Conservation (phyloP, 1,284 basidiomycete species). For the Fomes fomentarius region DNA sequence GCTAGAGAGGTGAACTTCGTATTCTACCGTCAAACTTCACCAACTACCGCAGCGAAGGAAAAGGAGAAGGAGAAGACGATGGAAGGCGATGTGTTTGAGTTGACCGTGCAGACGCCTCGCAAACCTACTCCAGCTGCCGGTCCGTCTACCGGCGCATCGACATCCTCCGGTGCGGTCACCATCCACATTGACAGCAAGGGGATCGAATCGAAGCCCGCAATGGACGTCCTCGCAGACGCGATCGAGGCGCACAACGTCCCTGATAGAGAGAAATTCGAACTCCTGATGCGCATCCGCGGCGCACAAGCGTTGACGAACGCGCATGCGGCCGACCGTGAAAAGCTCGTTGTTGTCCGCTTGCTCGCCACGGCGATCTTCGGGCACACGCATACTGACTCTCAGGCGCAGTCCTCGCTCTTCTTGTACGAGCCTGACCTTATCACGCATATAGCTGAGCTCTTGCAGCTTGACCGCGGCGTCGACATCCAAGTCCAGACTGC, state of each 20-base stretch:
- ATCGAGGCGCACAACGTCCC: conserved; percentile 79
- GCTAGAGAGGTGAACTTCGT: conserved; percentile 76
- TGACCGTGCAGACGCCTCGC: conserved; percentile 40
- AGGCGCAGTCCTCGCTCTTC: conserved; percentile 84
- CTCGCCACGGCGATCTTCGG: conserved; percentile 90
- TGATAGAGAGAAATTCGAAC: conserved; percentile 85
- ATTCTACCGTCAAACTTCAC: conserved; percentile 66
- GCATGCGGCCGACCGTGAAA: conserved; percentile 69
- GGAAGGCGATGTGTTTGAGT: conserved; percentile 47
- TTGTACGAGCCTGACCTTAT: conserved; percentile 94
- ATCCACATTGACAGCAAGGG: conserved; percentile 68
- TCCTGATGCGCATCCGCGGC: conserved; percentile 87
- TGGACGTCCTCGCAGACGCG: conserved; percentile 78
- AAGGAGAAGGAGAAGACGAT: conserved; percentile 43
- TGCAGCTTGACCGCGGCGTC: conserved; percentile 77
- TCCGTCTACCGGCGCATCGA: conserved; percentile 28
- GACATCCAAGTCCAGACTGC: conserved; percentile 78
- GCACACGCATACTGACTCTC: conserved; percentile 80
- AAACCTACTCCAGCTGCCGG: conserved; percentile 24
- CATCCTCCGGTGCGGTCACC: conserved; percentile 53
- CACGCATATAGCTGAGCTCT: conserved; percentile 85
- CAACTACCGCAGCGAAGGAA: conserved; percentile 34
- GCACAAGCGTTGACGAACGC: conserved; percentile 68
- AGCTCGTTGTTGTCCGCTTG: conserved; percentile 82
- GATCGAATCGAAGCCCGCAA: conserved; percentile 60